phyloP scores from a whole-genome alignment of 2,329 filamentous ascomycete genomes.

The Apiospora hydei region DNA sequence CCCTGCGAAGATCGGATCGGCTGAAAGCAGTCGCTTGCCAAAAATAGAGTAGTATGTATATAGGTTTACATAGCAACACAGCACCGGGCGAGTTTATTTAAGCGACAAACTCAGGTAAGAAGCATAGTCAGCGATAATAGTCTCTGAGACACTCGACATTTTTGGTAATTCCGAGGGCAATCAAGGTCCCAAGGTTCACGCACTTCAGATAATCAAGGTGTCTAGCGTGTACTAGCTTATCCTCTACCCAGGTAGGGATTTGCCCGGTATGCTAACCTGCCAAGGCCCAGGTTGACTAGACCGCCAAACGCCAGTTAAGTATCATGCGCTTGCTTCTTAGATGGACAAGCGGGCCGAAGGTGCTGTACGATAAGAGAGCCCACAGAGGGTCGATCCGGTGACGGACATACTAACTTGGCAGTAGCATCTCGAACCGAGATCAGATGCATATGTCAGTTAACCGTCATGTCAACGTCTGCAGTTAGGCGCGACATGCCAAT shows the following conservation, averaged over 20 bases:
- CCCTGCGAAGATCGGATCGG: constrained; percentile 2
- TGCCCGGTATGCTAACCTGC: background rate
- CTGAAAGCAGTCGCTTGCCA: background rate
- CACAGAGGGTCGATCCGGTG: constrained; percentile 8
- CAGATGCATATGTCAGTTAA: constrained; percentile 15
- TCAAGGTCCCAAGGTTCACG: constrained; percentile 4
- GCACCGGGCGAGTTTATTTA: background rate
- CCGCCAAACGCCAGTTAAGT: background rate
- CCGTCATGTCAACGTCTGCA: constrained; percentile 15
- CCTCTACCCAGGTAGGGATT: background rate
- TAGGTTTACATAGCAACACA: background rate
- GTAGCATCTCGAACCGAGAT: background rate
- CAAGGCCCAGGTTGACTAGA: background rate
- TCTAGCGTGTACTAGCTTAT: background rate
- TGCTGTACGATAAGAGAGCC: background rate
- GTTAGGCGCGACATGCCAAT: constrained; percentile 7
- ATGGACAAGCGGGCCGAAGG: background rate
- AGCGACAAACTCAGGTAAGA: background rate
- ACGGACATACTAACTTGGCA: background rate
- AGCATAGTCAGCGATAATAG: background rate
- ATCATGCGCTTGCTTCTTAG: background rate
- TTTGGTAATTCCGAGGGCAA: background rate
- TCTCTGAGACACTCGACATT: background rate
- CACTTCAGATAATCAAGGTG: background rate
- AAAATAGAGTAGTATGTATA: background rate